Percentiles rank a stretch among this genome's conserved stretches.
Evolutionary conservation across 768 basidiomycete species (phyloP).

Genomic region (Boletus vermiculosoides): DNA sequence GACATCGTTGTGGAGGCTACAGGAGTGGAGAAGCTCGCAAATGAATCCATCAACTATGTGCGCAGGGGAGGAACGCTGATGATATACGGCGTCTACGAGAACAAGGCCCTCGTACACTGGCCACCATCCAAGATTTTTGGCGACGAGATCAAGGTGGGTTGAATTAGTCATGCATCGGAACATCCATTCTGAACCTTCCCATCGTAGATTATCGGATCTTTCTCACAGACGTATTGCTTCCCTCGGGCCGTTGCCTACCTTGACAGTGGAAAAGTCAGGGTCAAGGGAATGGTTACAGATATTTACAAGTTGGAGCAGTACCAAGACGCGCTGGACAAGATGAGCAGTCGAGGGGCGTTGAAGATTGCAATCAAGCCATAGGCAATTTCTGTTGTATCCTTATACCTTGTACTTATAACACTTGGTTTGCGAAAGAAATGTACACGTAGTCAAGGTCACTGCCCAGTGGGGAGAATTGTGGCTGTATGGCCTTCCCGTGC

Average conservation of each 20-base stretch:
- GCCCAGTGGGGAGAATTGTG: too few species aligned
- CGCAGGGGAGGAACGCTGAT: slow-evolving; percentile 80
- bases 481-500: too few species aligned
- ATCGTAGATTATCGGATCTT: slow-evolving; percentile 80
- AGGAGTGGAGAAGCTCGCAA: slow-evolving; percentile 83
- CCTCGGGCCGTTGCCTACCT: slow-evolving; percentile 88
- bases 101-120: slow-evolving; percentile 83
- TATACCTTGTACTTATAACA: slow-evolving; percentile 17
- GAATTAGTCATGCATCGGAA: not conserved
- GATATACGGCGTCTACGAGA: slow-evolving; percentile 90
- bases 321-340: slow-evolving; percentile 69
- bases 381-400: slow-evolving; percentile 15
- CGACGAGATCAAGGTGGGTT: slow-evolving; percentile 61
- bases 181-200: not conserved
- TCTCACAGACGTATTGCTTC: slow-evolving; percentile 88
- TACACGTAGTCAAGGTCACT: not conserved
- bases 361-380: slow-evolving; percentile 64
- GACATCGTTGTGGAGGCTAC: slow-evolving; percentile 83
- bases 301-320: slow-evolving; percentile 67
- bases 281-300: slow-evolving; percentile 79
- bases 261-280: slow-evolving; percentile 79
- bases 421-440: not conserved
- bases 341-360: slow-evolving; percentile 59
- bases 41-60: slow-evolving; percentile 88
- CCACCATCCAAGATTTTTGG: slow-evolving; percentile 78